Evolutionary conservation across 495 filamentous ascomycete genomes (phyloP).

Genomic region (Aspergillus homomorphus): DNA sequence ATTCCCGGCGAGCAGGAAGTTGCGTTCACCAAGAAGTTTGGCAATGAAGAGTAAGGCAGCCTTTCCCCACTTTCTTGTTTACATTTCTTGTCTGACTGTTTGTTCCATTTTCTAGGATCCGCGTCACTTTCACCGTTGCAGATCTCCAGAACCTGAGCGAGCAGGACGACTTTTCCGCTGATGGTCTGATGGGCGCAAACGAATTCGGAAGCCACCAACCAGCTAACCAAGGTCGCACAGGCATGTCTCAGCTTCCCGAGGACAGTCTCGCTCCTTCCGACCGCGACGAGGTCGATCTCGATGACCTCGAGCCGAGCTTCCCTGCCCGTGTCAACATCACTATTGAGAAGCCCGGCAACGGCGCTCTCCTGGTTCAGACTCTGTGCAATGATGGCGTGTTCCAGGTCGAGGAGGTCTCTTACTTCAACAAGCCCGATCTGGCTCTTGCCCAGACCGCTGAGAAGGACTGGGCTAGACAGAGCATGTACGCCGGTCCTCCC

Average conservation of each 20-base stretch:
- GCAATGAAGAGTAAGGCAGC: slow-evolving; percentile 74
- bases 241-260: slow-evolving; percentile 55
- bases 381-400: slow-evolving; percentile 82
- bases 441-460: slow-evolving; percentile 64
- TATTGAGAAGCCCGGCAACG: slow-evolving; percentile 77
- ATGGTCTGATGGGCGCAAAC: slow-evolving; percentile 49
- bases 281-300: slow-evolving; percentile 49
- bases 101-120: slow-evolving; percentile 58
- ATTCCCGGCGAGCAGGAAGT: slow-evolving; percentile 82
- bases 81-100: slow-evolving; percentile 1
- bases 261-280: slow-evolving; percentile 58
- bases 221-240: slow-evolving; percentile 49
- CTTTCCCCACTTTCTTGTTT: neutral
- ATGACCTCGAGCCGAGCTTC: slow-evolving; percentile 57
- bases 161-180: slow-evolving; percentile 49
- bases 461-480: slow-evolving; percentile 65
- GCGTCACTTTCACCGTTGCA: slow-evolving; percentile 86
- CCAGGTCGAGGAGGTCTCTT: slow-evolving; percentile 86
- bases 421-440: slow-evolving; percentile 70
- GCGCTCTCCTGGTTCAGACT: slow-evolving; percentile 84
- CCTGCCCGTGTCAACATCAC: slow-evolving; percentile 82
- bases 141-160: slow-evolving; percentile 76
- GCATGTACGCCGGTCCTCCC: slow-evolving; percentile 85
- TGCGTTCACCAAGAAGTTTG: slow-evolving; percentile 73
- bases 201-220: slow-evolving; percentile 53